Evolutionary conservation across 106 monocot species (phyloP).

Genomic region (Dioscorea dumetorum): DNA sequence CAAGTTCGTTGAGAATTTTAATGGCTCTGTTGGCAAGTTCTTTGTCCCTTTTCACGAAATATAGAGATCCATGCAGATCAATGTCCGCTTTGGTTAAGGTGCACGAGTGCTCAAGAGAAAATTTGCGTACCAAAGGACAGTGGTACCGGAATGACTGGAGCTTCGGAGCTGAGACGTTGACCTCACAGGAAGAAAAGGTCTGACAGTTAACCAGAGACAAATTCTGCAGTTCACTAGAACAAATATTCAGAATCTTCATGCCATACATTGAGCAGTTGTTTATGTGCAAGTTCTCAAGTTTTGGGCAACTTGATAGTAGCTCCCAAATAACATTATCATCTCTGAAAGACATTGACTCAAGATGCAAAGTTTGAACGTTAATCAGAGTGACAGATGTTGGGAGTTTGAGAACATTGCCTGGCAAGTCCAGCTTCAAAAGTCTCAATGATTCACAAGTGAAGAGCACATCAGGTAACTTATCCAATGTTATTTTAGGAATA

Average conservation of each 20-base stretch:
- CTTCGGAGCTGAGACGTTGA: not conserved
- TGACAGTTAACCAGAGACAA: not conserved
- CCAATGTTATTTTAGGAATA: not conserved
- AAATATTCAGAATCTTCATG: not conserved
- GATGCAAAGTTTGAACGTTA: not conserved
- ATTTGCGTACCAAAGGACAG: not conserved
- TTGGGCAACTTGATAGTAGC: not conserved
- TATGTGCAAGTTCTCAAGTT: not conserved
- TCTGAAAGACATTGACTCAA: not conserved
- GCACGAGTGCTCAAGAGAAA: not conserved
- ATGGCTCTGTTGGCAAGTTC: not conserved
- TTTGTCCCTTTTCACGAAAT: not conserved
- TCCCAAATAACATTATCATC: not conserved
- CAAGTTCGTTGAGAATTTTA: not conserved
- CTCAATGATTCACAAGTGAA: conserved; percentile 1
- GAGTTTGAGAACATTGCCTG: not conserved
- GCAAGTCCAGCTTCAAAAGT: not conserved
- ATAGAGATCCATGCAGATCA: not conserved
- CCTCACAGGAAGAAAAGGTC: not conserved
- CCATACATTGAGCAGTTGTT: not conserved
- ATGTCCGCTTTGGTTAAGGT: not conserved
- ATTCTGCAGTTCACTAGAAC: not conserved
- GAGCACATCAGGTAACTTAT: not conserved
- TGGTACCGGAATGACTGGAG: not conserved
- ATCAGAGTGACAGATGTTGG: not conserved